A percentile compares a stretch with the other conserved stretches of the same genome.
Evolutionary conservation across 129 eudicot species (phyloP).

Genomic region (Helichrysum umbraculigerum): DNA sequence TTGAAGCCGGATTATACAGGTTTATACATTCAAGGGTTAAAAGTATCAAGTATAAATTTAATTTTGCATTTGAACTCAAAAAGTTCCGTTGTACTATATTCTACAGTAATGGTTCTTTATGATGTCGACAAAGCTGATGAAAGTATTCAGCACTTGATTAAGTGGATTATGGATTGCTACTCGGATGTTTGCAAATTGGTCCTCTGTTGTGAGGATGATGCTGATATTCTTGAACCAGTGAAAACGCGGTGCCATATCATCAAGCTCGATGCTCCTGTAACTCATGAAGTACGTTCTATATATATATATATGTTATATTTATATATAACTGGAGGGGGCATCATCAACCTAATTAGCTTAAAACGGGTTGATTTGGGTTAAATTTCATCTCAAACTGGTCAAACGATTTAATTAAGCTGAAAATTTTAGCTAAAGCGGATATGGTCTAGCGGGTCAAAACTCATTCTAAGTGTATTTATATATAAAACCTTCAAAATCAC

Average conservation of each 20-base stretch:
- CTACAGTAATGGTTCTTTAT: slow-evolving; percentile 77
- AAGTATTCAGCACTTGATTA: slow-evolving; percentile 74
- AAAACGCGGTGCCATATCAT: slow-evolving; percentile 67
- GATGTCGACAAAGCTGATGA: slow-evolving; percentile 79
- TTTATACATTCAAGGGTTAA: neutral
- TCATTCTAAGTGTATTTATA: neutral
- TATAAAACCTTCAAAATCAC: neutral
- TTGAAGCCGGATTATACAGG: slow-evolving; percentile 76
- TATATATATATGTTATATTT: neutral
- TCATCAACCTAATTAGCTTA: neutral
- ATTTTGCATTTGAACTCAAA: slow-evolving; percentile 10
- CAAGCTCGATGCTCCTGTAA: slow-evolving; percentile 59
- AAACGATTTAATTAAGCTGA: neutral
- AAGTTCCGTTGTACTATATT: neutral
- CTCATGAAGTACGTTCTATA: slow-evolving; percentile 66
- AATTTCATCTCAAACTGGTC: neutral
- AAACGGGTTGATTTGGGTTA: neutral
- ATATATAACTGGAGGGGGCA: neutral
- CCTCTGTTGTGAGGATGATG: slow-evolving; percentile 78
- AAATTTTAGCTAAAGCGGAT: neutral
- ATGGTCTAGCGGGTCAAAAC: neutral
- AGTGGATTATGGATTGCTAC: slow-evolving; percentile 90
- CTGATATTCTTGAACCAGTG: slow-evolving; percentile 54
- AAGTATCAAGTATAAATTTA: slow-evolving; percentile 12
- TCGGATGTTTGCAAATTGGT: slow-evolving; percentile 77